Conservation (phyloP, 164 flowering plant genomes). For the Kingdonia uniflora region DNA sequence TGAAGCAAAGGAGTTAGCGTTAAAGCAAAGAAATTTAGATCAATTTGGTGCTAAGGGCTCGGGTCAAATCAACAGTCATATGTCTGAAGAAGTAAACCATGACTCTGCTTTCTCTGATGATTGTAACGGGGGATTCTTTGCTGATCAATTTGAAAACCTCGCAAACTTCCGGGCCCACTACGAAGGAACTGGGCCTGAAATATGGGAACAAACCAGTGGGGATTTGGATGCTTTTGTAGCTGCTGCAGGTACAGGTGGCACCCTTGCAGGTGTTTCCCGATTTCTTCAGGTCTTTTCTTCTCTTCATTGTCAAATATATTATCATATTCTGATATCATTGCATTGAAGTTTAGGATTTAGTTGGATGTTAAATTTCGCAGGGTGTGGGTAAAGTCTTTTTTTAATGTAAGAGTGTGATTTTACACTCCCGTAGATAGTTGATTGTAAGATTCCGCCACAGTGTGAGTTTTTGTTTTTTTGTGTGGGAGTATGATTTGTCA, state of each 20-base stretch:
- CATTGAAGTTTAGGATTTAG: neutral
- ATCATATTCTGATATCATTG: neutral
- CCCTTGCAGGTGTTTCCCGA: constrained; percentile 79
- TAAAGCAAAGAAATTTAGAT: constrained; percentile 16
- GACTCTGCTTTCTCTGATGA: constrained; percentile 20
- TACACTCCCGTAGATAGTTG: no score
- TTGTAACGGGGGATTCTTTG: constrained; percentile 85
- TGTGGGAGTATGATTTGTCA: no score
- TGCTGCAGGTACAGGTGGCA: constrained; percentile 97
- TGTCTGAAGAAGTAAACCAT: constrained; percentile 17
- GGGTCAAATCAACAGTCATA: constrained; percentile 24
- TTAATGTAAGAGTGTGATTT: neutral
- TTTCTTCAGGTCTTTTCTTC: constrained; percentile 55
- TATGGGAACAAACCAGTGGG: constrained; percentile 81
- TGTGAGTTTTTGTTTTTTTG: neutral
- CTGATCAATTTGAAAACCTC: constrained; percentile 94
- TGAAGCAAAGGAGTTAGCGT: constrained; percentile 65
- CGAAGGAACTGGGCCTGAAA: constrained; percentile 96
- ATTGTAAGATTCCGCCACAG: no score
- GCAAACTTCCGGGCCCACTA: constrained; percentile 91
- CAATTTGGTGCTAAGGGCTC: constrained; percentile 15
- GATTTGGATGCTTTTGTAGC: constrained; percentile 78
- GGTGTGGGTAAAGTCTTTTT: neutral
- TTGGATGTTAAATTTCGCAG: no score
- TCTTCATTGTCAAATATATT: no score